Evolutionary conservation across 306 rosid genomes (phyloP).

Genomic region (Begonia loranthoides): DNA sequence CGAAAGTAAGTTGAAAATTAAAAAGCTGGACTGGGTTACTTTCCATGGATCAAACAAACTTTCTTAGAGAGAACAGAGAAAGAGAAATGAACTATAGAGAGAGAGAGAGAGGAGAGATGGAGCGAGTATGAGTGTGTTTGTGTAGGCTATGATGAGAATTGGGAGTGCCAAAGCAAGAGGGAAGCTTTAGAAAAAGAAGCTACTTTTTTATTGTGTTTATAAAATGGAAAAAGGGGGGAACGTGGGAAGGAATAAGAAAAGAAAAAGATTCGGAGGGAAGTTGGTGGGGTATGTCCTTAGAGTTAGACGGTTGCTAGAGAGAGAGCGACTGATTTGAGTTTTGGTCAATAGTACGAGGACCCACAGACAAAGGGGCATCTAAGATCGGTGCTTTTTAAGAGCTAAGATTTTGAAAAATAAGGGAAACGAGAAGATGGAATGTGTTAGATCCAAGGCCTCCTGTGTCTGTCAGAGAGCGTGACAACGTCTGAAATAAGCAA

Average conservation of each 20-base stretch:
- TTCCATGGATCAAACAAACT: constrained; percentile 57
- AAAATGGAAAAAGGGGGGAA: constrained; percentile 29
- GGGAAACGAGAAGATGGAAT: constrained; percentile 2
- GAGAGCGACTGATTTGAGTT: constrained; percentile 32
- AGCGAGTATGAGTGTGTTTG: constrained; percentile 24
- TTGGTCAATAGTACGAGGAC: constrained; percentile 56
- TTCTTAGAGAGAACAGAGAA: neutral
- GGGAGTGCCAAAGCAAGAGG: constrained; percentile 29
- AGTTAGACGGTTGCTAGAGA: neutral
- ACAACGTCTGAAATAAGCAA: too few relatives aligned
- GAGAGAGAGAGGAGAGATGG: constrained; percentile 19
- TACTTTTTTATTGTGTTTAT: constrained; percentile 21
- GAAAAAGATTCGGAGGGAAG: constrained; percentile 10
- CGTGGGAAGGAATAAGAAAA: constrained; percentile 32
- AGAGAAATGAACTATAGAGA: constrained; percentile 16
- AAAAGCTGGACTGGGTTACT: constrained; percentile 29
- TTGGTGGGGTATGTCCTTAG: constrained; percentile 12
- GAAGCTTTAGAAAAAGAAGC: constrained; percentile 46
- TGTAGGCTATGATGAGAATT: constrained; percentile 57
- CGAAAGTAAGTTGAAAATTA: constrained; percentile 18
- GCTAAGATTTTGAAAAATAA: neutral
- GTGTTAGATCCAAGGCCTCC: constrained; percentile 53
- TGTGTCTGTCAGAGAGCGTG: constrained; percentile 58
- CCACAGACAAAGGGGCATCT: constrained; percentile 43
- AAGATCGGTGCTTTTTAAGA: constrained; percentile 40